These are phyloP conservation scores for Agrocybe pediades DNA, from an alignment of 768 basidiomycete species.

Conservation along the genomic window DNA sequence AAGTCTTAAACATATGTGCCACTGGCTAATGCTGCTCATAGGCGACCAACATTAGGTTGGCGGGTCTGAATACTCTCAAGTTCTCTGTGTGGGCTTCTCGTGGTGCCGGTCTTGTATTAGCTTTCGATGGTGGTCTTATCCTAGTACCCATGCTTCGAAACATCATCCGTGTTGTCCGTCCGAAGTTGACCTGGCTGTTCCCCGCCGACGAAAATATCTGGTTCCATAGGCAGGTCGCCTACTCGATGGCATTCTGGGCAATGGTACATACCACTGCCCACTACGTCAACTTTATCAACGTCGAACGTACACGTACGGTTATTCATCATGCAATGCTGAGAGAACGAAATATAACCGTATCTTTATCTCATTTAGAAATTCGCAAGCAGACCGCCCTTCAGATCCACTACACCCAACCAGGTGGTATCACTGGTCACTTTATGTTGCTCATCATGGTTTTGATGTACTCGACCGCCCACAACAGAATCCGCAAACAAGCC, in stretches of 20 bases:
- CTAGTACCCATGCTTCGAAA: conserved; percentile 90
- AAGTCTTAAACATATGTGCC: background rate
- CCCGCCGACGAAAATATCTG: conserved; percentile 95
- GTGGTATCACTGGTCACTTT: conserved; percentile 94
- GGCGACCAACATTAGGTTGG: conserved; percentile 62
- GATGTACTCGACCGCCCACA: conserved; percentile 91
- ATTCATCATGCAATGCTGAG: background rate
- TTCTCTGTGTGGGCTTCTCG: conserved; percentile 93
- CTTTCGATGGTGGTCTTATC: conserved; percentile 84
- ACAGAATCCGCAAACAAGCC: conserved; percentile 84
- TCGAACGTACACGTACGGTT: conserved; percentile 80
- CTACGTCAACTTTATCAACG: conserved; percentile 92
- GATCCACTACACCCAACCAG: conserved; percentile 87
- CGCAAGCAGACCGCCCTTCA: conserved; percentile 74
- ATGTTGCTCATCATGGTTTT: conserved; percentile 93
- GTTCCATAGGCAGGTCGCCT: conserved; percentile 95
- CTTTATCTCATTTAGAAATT: conserved; percentile 67
- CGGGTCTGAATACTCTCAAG: conserved; percentile 74
- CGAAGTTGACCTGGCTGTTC: conserved; percentile 76
- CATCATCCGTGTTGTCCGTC: conserved; percentile 81
- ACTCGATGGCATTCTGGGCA: conserved; percentile 91
- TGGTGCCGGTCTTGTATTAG: conserved; percentile 89
- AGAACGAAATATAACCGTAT: background rate
- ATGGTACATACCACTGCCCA: conserved; percentile 94
- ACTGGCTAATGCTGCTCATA: conserved; percentile 26